These are phyloP conservation scores for Stagonosporopsis chrysanthemi DNA, from an alignment of 2,329 filamentous ascomycete species.

Conservation along the genomic window DNA sequence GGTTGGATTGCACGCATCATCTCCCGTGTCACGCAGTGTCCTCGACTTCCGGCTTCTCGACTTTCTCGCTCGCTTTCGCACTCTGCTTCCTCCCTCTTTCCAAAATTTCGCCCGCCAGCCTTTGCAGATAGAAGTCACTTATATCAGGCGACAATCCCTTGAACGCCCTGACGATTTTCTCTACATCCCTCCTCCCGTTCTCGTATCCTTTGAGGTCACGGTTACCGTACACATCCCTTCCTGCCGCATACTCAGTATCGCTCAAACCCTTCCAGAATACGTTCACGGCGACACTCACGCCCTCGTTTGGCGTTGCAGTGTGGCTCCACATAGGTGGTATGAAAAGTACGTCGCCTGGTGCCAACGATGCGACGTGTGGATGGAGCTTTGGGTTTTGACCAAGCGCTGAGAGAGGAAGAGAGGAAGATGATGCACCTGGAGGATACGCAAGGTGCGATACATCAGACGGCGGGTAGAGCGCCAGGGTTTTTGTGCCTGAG, in stretches of 20 bases:
- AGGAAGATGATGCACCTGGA: constrained; percentile 81
- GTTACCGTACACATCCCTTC: constrained; percentile 88
- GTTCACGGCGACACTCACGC: constrained; percentile 80
- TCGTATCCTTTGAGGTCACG: constrained; percentile 85
- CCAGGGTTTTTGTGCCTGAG: constrained; percentile 72
- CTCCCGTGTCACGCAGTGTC: background rate
- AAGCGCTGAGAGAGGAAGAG: constrained; percentile 53
- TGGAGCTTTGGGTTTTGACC: constrained; percentile 52
- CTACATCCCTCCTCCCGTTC: constrained; percentile 76
- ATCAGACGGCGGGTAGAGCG: constrained; percentile 81
- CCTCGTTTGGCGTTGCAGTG: constrained; percentile 64
- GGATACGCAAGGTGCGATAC: constrained; percentile 73
- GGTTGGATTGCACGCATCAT: background rate
- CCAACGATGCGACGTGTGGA: constrained; percentile 71
- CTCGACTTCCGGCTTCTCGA: background rate
- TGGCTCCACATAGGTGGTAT: constrained; percentile 87
- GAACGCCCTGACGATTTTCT: constrained; percentile 71
- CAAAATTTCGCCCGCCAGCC: constrained; percentile 73
- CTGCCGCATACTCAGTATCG: constrained; percentile 70
- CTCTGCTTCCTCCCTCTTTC: constrained; percentile 20
- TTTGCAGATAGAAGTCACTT: constrained; percentile 75
- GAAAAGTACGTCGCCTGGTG: constrained; percentile 78
- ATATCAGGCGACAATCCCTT: constrained; percentile 70
- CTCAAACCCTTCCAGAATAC: constrained; percentile 80
- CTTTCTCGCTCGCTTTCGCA: background rate